These are phyloP conservation scores for Shiraia sp. DNA, from an alignment of 2,329 filamentous ascomycete species.

Conservation along the genomic window DNA sequence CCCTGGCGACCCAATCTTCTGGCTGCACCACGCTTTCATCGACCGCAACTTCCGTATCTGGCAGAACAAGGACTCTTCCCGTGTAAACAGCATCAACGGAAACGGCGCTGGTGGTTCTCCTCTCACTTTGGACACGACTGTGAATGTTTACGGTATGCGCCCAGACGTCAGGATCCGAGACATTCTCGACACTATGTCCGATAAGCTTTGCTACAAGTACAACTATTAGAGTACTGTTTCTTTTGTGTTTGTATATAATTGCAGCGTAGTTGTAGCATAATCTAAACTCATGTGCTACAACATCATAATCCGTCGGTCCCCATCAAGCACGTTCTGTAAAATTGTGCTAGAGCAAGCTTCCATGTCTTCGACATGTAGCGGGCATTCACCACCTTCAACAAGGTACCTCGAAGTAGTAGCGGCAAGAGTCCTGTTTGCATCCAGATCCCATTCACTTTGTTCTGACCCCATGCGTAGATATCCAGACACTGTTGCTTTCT, in stretches of 20 bases:
- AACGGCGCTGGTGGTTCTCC: slow-evolving; percentile 34
- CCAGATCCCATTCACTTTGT: slow-evolving; percentile 1
- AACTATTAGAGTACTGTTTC: slow-evolving; percentile 32
- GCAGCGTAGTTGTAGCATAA: neutral
- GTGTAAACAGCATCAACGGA: slow-evolving; percentile 44
- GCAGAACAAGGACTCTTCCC: slow-evolving; percentile 44
- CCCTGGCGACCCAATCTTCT: slow-evolving; percentile 49
- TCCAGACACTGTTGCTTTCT: slow-evolving; percentile 5
- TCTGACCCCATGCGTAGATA: neutral
- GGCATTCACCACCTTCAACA: neutral
- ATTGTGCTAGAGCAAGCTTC: too few relatives aligned
- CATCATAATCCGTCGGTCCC: too few relatives aligned
- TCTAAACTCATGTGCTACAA: neutral
- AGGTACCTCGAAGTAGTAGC: neutral
- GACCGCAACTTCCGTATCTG: slow-evolving; percentile 57
- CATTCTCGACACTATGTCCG: slow-evolving; percentile 31
- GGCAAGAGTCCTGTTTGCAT: neutral
- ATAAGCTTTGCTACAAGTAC: slow-evolving; percentile 41
- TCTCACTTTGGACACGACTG: slow-evolving; percentile 30
- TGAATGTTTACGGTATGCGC: slow-evolving; percentile 33
- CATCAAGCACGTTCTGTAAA: neutral
- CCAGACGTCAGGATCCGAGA: slow-evolving; percentile 34
- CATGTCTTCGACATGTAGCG: neutral
- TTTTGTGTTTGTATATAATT: neutral
- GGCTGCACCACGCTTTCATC: slow-evolving; percentile 55